phyloP scores from a whole-genome alignment of 805 yeast species.

The Metschnikowia santaceciliae region DNA sequence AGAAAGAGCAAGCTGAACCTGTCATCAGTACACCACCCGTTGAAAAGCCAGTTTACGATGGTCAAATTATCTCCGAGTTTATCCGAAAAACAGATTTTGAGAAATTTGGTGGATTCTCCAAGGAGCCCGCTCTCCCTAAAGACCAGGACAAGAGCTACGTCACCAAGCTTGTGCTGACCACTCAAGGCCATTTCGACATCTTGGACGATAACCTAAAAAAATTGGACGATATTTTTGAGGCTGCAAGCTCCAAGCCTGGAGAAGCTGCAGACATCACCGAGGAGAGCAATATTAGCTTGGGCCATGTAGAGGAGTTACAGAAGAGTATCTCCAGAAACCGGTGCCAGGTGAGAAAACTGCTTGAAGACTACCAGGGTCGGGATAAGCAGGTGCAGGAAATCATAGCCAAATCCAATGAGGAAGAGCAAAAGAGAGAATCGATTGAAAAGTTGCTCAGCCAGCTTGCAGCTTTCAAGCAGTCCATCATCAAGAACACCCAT shows the following conservation, averaged over 20 bases:
- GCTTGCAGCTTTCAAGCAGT: conserved; percentile 18
- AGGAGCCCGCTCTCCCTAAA: background rate
- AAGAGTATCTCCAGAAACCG: background rate
- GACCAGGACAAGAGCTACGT: conserved; percentile 17
- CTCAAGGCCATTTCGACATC: conserved; percentile 25
- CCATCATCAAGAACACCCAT: conserved; percentile 9
- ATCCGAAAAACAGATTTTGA: conserved; percentile 5
- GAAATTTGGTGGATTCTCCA: conserved; percentile 18
- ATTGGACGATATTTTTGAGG: conserved; percentile 14
- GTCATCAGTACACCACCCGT: background rate
- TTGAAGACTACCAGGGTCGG: conserved; percentile 1
- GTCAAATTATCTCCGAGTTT: conserved; percentile 5
- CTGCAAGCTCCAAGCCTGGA: conserved; percentile 6
- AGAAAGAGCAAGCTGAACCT: background rate
- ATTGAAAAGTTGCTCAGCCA: conserved; percentile 25
- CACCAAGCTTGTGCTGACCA: conserved; percentile 20
- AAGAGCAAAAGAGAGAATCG: background rate
- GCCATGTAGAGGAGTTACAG: conserved; percentile 14
- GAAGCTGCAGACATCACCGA: conserved; percentile 12
- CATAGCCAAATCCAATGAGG: background rate
- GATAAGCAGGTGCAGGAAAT: conserved; percentile 8
- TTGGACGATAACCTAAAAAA: conserved; percentile 19
- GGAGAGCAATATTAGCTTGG: conserved; percentile 16
- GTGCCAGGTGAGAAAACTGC: background rate
- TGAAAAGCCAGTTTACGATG: conserved; percentile 1